phyloP scores from a whole-genome alignment of 768 basidiomycete species.

The Auricularia sp. region DNA sequence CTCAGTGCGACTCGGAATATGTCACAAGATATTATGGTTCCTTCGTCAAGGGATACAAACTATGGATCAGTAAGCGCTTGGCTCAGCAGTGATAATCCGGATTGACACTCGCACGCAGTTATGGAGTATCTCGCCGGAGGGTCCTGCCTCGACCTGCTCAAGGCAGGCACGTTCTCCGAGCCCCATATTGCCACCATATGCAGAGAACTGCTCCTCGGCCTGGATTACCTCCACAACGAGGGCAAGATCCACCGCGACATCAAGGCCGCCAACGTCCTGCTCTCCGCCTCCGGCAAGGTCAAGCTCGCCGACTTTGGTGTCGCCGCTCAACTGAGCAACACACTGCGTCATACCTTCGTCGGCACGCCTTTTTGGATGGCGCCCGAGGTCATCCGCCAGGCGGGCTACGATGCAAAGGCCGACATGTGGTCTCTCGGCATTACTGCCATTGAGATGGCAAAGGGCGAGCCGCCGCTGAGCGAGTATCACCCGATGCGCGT shows the following conservation, averaged over 20 bases:
- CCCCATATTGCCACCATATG: slow-evolving; percentile 91
- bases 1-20: slow-evolving; percentile 92
- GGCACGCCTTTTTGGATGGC: slow-evolving; percentile 99
- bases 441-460: slow-evolving; percentile 96
- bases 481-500: slow-evolving; percentile 99
- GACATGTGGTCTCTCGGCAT: slow-evolving; percentile 99
- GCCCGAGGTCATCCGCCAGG: slow-evolving; percentile 94
- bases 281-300: slow-evolving; percentile 85
- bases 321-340: slow-evolving; percentile 91
- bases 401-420: slow-evolving; percentile 91
- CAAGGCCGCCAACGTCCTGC: slow-evolving; percentile 92
- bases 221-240: slow-evolving; percentile 93
- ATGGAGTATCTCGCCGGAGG: slow-evolving; percentile 99
- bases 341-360: slow-evolving; percentile 92
- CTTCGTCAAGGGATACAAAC: slow-evolving; percentile 91
- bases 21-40: slow-evolving; percentile 95
- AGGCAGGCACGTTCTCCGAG: slow-evolving; percentile 84
- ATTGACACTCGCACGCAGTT: slow-evolving; percentile 24
- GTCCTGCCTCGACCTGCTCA: slow-evolving; percentile 94
- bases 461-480: slow-evolving; percentile 90
- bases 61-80: slow-evolving; percentile 66
- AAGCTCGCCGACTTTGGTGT: slow-evolving; percentile 99
- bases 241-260: slow-evolving; percentile 98
- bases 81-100: too few species aligned
- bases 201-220: slow-evolving; percentile 82